These are phyloP conservation scores for Aaosphaeria pasadenensis DNA, from an alignment of 2,329 filamentous ascomycete species.

Conservation along the genomic window DNA sequence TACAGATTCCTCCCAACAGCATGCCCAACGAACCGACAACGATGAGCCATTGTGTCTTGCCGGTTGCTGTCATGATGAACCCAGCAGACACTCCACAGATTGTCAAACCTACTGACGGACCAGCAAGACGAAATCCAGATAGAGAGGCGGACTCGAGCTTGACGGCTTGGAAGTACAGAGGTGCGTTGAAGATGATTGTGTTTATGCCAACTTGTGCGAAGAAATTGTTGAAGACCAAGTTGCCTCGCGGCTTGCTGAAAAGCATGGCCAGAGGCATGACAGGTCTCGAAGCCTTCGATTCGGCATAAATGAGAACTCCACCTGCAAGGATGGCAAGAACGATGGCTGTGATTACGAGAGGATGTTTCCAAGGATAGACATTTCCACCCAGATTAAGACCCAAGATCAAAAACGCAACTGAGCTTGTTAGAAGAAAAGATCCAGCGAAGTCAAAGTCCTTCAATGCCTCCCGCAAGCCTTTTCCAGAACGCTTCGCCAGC, in stretches of 20 bases:
- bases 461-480: conserved; percentile 42
- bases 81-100: conserved; percentile 41
- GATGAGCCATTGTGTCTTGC: conserved; percentile 42
- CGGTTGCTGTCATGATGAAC: conserved; percentile 44
- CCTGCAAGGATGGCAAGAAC: conserved; percentile 39
- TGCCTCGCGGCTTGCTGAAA: conserved; percentile 45
- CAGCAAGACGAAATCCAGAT: conserved; percentile 69
- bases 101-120: conserved; percentile 54
- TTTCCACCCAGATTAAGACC: conserved; percentile 54
- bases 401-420: conserved; percentile 49
- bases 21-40: conserved; percentile 36
- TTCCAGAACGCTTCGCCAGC: conserved; percentile 38
- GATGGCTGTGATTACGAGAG: conserved; percentile 48
- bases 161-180: conserved; percentile 61
- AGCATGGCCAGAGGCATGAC: conserved; percentile 52
- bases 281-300: conserved; percentile 35
- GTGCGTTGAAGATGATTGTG: conserved; percentile 66
- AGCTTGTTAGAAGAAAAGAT: conserved; percentile 45
- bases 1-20: conserved; percentile 34
- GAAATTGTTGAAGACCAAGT: conserved; percentile 52
- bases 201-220: conserved; percentile 50
- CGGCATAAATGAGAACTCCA: conserved; percentile 42
- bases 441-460: conserved; percentile 50
- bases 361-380: conserved; percentile 50
- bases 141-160: conserved; percentile 60